Evolutionary conservation across 805 yeast genomes (phyloP).

Genomic region (Pichia manshurica): DNA sequence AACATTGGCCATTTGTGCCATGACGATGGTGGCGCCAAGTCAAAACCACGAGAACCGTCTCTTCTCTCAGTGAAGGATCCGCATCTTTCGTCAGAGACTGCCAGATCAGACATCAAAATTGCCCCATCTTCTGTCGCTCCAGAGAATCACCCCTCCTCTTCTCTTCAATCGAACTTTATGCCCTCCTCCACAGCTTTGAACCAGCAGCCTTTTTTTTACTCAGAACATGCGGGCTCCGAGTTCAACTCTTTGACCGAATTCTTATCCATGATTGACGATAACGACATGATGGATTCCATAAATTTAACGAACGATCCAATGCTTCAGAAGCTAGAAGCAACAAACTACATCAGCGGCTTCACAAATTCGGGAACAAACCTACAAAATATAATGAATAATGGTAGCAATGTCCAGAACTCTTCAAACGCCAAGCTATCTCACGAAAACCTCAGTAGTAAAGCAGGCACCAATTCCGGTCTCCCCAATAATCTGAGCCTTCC

Average conservation of each 20-base stretch:
- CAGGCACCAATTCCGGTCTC: too few relatives aligned
- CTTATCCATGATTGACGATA: constrained; percentile 83
- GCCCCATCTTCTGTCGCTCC: background rate
- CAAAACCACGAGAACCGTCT: constrained; percentile 20
- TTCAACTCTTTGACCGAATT: constrained; percentile 87
- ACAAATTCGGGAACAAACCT: background rate
- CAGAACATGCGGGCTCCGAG: constrained; percentile 91
- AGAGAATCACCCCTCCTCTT: background rate
- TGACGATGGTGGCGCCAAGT: constrained; percentile 43
- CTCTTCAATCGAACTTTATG: background rate
- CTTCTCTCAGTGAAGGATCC: too few relatives aligned
- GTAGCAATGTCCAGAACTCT: background rate
- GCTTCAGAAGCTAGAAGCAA: constrained; percentile 31
- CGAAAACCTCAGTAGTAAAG: too few relatives aligned
- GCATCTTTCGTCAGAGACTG: background rate
- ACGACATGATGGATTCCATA: constrained; percentile 50
- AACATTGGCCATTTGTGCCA: constrained; percentile 85
- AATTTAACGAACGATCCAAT: constrained; percentile 33
- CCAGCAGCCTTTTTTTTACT: constrained; percentile 75
- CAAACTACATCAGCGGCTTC: constrained; percentile 10
- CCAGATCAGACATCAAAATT: background rate
- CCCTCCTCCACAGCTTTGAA: constrained; percentile 28
- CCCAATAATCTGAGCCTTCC: too few relatives aligned
- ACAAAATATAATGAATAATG: background rate
- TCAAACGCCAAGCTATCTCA: too few relatives aligned